These are phyloP conservation scores for Allantophomopsis lycopodina DNA, from an alignment of 2,329 filamentous ascomycete genomes.

Conservation along the genomic window DNA sequence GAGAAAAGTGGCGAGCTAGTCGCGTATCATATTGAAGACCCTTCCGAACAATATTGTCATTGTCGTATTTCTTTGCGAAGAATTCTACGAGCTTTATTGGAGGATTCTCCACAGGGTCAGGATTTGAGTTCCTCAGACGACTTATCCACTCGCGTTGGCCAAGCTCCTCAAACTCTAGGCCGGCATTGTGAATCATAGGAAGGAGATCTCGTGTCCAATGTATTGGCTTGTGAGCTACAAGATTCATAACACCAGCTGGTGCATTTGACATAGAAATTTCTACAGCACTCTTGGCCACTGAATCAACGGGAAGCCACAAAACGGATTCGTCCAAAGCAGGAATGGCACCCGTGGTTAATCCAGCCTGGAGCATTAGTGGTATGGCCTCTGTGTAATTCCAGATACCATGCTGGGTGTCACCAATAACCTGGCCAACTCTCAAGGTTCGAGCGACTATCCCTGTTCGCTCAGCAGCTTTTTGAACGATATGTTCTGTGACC, in stretches of 20 bases:
- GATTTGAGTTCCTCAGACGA: conserved; percentile 27
- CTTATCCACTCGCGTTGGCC: conserved; percentile 29
- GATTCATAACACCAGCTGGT: conserved; percentile 27
- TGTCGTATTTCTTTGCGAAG: conserved; percentile 34
- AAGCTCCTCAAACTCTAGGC: conserved; percentile 29
- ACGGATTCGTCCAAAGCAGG: conserved; percentile 22
- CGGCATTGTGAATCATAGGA: conserved; percentile 29
- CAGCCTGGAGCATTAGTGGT: conserved; percentile 33
- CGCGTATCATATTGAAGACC: conserved; percentile 14
- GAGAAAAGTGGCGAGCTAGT: conserved; percentile 5
- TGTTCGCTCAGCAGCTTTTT: conserved; percentile 17
- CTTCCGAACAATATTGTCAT: conserved; percentile 21
- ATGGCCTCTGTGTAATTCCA: conserved; percentile 39
- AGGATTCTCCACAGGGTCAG: conserved; percentile 33
- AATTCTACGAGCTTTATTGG: conserved; percentile 38
- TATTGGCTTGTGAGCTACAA: conserved; percentile 33
- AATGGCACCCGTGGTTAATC: conserved; percentile 26
- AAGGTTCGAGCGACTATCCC: conserved; percentile 22
- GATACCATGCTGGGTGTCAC: conserved; percentile 27
- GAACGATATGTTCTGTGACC: conserved; percentile 30
- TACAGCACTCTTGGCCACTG: conserved; percentile 24
- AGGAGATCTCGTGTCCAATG: conserved; percentile 36
- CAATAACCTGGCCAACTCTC: conserved; percentile 36
- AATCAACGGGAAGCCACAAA: conserved; percentile 30
- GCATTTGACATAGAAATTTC: conserved; percentile 20